Base-by-base conservation (phyloP, 257 asterid genomes). In the Solanum commersonii region DNA sequence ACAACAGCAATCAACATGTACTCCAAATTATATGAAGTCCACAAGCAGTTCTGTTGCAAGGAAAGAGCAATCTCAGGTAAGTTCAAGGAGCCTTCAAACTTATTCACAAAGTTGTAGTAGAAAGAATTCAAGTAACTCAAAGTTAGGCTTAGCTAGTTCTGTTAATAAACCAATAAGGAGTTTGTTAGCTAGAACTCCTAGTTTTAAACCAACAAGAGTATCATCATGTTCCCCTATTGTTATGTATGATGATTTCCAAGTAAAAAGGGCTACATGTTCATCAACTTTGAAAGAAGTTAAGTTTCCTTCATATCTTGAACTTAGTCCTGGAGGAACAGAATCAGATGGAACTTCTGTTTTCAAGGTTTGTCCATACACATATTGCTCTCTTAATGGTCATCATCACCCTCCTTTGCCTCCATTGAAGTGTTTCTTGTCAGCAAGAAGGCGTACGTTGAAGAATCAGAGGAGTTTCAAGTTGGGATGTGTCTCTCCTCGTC, bases 371-470 rank as follows among this genome's bases (percentile, higher is more conserved):
- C 94, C 98, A 0, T 96, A 95, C 46, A 91, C 93, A 16, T 95
- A 96, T 72, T 96, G 99, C 33, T 95, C 99, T 10, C 95, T 95
- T n/a, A 96, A 96, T 70, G 99, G 98, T n/a, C 98, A 94, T 90
- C 94, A 84, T 46, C 98, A 91, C 34, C 89, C 91, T 87, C 91
- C 98, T 29, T 78, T 92, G 90, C 98, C 98, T 1, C 96, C 98
- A 0, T 89, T 96, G 60, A 94, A 94, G 95, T 38, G 89, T 77
- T 96, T 96, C 92, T n/a, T 96, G 90, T 92, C 95, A 3, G 93
- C 93, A 2, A 90, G 92, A 89, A 89, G 99, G 93, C 94, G 92
- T 23, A 16, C 88, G 87, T 59, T 94, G 86, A 95, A 94, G 92
- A 86, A 91, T 46, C 97, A 94, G 78, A 91, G 92, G 94, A 90